phyloP scores from a whole-genome alignment of 345 rosid genomes.

The Tarenaya hassleriana region DNA sequence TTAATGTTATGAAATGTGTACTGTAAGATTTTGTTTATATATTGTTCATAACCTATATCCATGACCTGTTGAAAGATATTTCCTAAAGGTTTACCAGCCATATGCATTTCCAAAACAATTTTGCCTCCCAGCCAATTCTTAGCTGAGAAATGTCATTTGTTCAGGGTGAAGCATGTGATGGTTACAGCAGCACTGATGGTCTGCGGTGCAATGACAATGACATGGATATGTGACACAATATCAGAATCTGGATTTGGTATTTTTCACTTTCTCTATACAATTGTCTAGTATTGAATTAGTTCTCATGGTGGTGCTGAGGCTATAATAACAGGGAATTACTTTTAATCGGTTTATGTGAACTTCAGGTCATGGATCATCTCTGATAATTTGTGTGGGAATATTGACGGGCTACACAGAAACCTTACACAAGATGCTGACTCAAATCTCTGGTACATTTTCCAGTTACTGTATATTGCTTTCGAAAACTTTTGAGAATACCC shows the following conservation, averaged over 20 bases:
- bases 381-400: slow-evolving; percentile 88
- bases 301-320: slow-evolving; percentile 10
- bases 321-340: background rate
- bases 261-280: slow-evolving; percentile 1
- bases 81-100: too few relatives aligned
- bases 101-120: too few relatives aligned
- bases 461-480: background rate
- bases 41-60: too few relatives aligned
- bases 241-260: slow-evolving; percentile 96
- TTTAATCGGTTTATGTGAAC: slow-evolving; percentile 21
- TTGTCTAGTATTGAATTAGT: slow-evolving; percentile 1
- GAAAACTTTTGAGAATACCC: background rate
- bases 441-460: slow-evolving; percentile 58
- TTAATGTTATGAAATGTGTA: too few relatives aligned
- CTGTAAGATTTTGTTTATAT: too few relatives aligned
- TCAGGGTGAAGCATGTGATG: slow-evolving; percentile 82
- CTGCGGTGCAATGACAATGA: slow-evolving; percentile 89
- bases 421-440: slow-evolving; percentile 78
- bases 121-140: background rate
- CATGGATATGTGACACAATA: slow-evolving; percentile 94
- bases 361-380: slow-evolving; percentile 90
- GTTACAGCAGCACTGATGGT: slow-evolving; percentile 71
- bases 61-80: too few relatives aligned
- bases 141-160: slow-evolving; percentile 16
- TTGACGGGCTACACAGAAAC: slow-evolving; percentile 91